A percentile compares a stretch with the other conserved stretches of the same genome.
Conservation (phyloP, 176 grass and related monocot species). For the Rhipidocladum racemiflorum region DNA sequence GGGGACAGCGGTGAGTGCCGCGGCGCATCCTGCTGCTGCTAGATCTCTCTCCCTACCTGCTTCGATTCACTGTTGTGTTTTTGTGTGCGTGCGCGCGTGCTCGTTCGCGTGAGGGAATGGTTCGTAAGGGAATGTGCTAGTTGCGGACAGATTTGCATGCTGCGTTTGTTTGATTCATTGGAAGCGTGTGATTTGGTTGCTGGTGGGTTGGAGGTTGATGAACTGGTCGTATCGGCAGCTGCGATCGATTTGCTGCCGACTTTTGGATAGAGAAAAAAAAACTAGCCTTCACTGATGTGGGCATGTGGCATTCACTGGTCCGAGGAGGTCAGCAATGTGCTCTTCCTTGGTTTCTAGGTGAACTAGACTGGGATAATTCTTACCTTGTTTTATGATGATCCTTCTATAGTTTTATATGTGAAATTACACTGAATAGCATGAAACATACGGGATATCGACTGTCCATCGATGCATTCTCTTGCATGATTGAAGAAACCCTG, state of each 20-base stretch:
- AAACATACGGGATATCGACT: not conserved
- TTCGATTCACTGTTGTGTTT: not conserved
- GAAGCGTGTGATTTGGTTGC: not conserved
- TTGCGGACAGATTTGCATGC: not conserved
- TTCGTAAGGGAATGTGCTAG: not conserved
- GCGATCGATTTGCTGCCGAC: not conserved
- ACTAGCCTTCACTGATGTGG: not conserved
- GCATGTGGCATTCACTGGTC: not conserved
- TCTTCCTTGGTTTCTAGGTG: conserved; percentile 14
- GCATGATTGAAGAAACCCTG: not conserved
- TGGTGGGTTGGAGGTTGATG: not conserved
- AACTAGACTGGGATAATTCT: not conserved
- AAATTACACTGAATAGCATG: not conserved
- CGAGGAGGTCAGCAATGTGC: not conserved
- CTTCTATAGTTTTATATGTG: not conserved
- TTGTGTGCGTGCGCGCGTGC: not conserved
- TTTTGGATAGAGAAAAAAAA: not conserved
- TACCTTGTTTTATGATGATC: not conserved
- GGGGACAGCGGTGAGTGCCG: conserved; percentile 62
- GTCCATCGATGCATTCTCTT: not conserved
- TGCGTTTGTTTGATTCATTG: not conserved
- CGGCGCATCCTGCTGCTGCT: not conserved
- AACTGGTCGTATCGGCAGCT: not conserved
- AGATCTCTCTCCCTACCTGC: not conserved
- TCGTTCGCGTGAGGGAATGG: not conserved